A percentile compares a stretch with the other conserved stretches of the same genome.
Evolutionary conservation across 495 filamentous ascomycete genomes (phyloP).

Genomic region (Aspergillus taichungensis): DNA sequence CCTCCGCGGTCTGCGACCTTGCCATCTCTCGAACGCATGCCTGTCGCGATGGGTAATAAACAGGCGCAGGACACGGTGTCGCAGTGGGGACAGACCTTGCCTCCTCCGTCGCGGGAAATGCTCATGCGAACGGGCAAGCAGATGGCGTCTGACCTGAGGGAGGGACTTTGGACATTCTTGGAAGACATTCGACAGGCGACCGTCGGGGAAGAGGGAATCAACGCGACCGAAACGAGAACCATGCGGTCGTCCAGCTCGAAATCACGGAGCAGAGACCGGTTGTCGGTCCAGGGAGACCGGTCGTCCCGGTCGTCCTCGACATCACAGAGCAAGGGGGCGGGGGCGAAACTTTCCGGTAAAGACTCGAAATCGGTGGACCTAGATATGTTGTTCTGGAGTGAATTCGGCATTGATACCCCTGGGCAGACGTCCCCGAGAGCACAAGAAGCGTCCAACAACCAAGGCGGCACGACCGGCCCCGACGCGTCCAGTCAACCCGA

Average conservation of each 20-base stretch:
- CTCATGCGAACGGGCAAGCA: slow-evolving; percentile 66
- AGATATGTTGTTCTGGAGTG: slow-evolving; percentile 42
- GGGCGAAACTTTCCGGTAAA: slow-evolving; percentile 37
- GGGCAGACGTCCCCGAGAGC: slow-evolving; percentile 35
- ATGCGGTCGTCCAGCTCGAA: slow-evolving; percentile 26
- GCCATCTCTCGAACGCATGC: slow-evolving; percentile 34
- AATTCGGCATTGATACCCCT: slow-evolving; percentile 47
- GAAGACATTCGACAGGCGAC: slow-evolving; percentile 93
- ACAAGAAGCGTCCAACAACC: slow-evolving; percentile 26
- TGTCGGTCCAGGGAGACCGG: slow-evolving; percentile 25
- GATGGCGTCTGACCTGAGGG: slow-evolving; percentile 80
- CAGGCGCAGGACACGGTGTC: slow-evolving; percentile 26
- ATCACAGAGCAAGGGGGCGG: slow-evolving; percentile 22
- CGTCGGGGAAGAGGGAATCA: slow-evolving; percentile 82
- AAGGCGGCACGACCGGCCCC: slow-evolving; percentile 24
- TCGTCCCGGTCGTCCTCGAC: slow-evolving; percentile 32
- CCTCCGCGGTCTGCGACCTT: slow-evolving; percentile 38
- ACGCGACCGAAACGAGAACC: slow-evolving; percentile 40
- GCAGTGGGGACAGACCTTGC: slow-evolving; percentile 35
- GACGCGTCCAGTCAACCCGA: slow-evolving; percentile 32
- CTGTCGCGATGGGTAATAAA: slow-evolving; percentile 14
- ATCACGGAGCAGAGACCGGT: slow-evolving; percentile 33
- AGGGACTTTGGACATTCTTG: slow-evolving; percentile 93
- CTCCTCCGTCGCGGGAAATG: slow-evolving; percentile 43
- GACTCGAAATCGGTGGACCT: slow-evolving; percentile 38